These are phyloP conservation scores for Diaporthe citri DNA, from an alignment of 2,329 filamentous ascomycete species.

Conservation along the genomic window DNA sequence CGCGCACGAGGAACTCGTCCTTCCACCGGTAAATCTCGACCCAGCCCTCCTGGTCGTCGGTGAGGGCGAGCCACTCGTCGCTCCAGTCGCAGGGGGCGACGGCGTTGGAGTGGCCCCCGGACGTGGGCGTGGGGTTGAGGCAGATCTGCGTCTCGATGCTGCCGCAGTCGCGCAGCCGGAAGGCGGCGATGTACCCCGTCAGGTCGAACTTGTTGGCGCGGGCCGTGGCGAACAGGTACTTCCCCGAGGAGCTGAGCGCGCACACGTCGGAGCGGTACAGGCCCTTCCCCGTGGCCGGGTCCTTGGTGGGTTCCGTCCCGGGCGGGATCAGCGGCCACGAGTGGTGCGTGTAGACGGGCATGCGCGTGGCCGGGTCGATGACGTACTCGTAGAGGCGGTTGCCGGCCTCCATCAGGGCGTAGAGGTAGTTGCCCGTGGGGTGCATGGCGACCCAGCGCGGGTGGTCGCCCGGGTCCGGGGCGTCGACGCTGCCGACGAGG, in stretches of 20 bases:
- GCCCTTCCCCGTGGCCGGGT: conserved; percentile 55
- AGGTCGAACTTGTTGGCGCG: conserved; percentile 81
- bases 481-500: conserved; percentile 79
- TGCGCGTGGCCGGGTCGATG: conserved; percentile 78
- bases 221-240: conserved; percentile 87
- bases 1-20: conserved; percentile 82
- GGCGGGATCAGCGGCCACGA: conserved; percentile 85
- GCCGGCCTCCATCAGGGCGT: conserved; percentile 90
- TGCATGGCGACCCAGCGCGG: conserved; percentile 92
- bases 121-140: conserved; percentile 86
- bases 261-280: conserved; percentile 92
- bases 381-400: conserved; percentile 87
- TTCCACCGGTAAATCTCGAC: conserved; percentile 90
- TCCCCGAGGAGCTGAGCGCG: conserved; percentile 74
- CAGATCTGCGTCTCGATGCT: conserved; percentile 83
- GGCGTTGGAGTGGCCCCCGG: conserved; percentile 89
- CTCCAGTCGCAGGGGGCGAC: conserved; percentile 87
- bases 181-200: conserved; percentile 86
- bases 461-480: conserved; percentile 79
- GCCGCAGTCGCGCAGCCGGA: conserved; percentile 76
- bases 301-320: conserved; percentile 64
- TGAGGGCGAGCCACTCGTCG: conserved; percentile 91
- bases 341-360: conserved; percentile 83
- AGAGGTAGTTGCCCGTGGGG: conserved; percentile 81
- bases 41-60: conserved; percentile 89